Percentiles rank a stretch among this genome's conserved stretches.
phyloP scores from a whole-genome alignment of 495 filamentous ascomycete genomes.

The Cenococcum geophilum region DNA sequence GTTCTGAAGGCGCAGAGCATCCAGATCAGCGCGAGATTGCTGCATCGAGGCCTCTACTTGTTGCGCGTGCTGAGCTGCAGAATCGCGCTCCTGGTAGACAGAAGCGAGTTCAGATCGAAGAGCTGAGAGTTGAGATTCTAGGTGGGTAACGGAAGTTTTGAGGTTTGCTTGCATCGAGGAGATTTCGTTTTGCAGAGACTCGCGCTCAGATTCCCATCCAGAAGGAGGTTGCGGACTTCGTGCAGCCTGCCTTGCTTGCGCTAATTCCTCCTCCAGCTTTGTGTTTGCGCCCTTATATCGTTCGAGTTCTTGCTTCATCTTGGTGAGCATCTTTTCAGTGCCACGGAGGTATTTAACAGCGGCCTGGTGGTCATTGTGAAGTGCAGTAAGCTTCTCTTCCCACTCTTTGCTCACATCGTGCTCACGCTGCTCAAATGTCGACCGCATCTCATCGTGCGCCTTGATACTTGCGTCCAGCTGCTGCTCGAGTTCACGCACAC shows the following conservation, averaged over 20 bases:
- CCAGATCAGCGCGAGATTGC: conserved; percentile 58
- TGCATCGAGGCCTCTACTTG: conserved; percentile 27
- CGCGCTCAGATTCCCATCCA: conserved; percentile 75
- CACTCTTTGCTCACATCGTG: conserved; percentile 80
- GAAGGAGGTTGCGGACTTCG: conserved; percentile 41
- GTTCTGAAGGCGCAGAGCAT: conserved; percentile 78
- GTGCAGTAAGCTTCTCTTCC: conserved; percentile 82
- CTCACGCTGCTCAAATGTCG: conserved; percentile 65
- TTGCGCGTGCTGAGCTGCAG: conserved; percentile 53
- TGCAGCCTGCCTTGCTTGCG: conserved; percentile 42
- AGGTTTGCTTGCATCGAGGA: conserved; percentile 61
- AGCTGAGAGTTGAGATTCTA: conserved; percentile 65
- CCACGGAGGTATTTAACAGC: conserved; percentile 99
- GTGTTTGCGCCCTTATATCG: conserved; percentile 82
- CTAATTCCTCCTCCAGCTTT: conserved; percentile 72
- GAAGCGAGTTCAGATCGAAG: conserved; percentile 61
- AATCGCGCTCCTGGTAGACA: conserved; percentile 62
- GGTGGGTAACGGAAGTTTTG: conserved; percentile 45
- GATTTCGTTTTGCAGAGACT: conserved; percentile 58
- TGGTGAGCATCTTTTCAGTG: conserved; percentile 97
- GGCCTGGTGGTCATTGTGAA: conserved; percentile 97
- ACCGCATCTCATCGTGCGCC: conserved; percentile 77
- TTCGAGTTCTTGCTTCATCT: conserved; percentile 92
- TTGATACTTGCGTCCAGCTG: conserved; percentile 72
- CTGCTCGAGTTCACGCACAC: conserved; percentile 83